phyloP scores from a whole-genome alignment of 192 early-diverging fungal species.

The Coemansia sp. region DNA sequence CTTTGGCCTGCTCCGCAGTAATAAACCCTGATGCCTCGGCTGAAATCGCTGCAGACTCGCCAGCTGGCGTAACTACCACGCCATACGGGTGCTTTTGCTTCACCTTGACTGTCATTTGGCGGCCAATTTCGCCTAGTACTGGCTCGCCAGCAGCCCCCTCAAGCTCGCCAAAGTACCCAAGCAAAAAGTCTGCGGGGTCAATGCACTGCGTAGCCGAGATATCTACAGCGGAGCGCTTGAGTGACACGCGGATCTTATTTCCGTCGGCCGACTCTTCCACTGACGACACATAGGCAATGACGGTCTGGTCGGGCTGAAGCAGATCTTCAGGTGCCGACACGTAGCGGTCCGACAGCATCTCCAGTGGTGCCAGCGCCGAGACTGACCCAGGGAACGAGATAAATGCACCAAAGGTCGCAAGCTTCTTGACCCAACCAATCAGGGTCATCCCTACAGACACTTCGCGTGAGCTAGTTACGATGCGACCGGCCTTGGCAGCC shows the following conservation, averaged over 20 bases:
- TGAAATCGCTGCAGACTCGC: constrained; percentile 6
- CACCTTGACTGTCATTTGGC: constrained; percentile 49
- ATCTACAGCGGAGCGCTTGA: constrained; percentile 67
- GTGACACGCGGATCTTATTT: constrained; percentile 58
- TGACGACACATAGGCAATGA: constrained; percentile 60
- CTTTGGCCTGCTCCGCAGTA: constrained; percentile 59
- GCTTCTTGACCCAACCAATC: constrained; percentile 64
- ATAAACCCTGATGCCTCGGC: constrained; percentile 59
- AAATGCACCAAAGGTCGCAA: constrained; percentile 66
- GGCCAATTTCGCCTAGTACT: constrained; percentile 53
- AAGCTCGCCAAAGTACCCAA: constrained; percentile 54
- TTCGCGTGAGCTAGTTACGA: constrained; percentile 38
- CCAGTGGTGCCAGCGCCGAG: constrained; percentile 59
- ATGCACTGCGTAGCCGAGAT: constrained; percentile 41
- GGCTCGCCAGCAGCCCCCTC: constrained; percentile 42
- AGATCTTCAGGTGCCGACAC: constrained; percentile 58
- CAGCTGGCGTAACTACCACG: constrained; percentile 49
- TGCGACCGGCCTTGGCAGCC: constrained; percentile 57
- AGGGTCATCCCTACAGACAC: constrained; percentile 60
- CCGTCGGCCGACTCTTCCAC: constrained; percentile 54
- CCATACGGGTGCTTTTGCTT: constrained; percentile 62
- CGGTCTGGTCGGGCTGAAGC: constrained; percentile 67
- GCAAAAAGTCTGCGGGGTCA: constrained; percentile 56
- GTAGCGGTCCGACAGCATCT: constrained; percentile 64
- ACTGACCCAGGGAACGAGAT: constrained; percentile 63